Conservation (phyloP, 495 filamentous ascomycete genomes). For the Schizothecium vesticola region DNA sequence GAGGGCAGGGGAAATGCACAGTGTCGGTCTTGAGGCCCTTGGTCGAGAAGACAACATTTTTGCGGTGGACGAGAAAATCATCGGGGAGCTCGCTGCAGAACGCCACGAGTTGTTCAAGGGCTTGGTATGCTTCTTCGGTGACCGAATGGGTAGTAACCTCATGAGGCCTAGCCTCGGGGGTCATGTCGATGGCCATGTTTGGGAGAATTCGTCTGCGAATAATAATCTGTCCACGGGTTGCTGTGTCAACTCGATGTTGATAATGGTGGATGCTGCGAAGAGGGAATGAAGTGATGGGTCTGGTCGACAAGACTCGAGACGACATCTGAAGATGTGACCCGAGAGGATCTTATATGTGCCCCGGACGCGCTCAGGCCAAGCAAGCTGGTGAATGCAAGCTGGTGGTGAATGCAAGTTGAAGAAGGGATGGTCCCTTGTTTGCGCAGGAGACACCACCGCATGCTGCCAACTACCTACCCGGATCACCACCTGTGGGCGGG, state of each 20-base stretch:
- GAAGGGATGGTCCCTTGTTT: background rate
- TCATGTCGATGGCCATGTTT: conserved; percentile 7
- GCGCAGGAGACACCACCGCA: background rate
- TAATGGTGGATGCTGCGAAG: background rate
- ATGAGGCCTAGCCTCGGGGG: background rate
- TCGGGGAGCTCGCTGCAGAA: conserved; percentile 24
- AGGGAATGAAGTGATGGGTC: background rate
- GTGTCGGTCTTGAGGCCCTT: conserved; percentile 27
- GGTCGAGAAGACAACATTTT: conserved; percentile 27
- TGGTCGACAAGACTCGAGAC: background rate
- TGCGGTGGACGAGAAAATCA: conserved; percentile 24
- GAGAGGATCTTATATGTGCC: background rate
- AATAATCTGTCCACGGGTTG: background rate
- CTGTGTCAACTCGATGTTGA: background rate
- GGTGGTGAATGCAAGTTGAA: background rate
- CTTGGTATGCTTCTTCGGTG: conserved; percentile 22
- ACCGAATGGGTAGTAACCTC: conserved; percentile 19
- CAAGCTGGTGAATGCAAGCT: background rate
- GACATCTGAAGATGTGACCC: background rate
- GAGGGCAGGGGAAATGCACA: conserved; percentile 55
- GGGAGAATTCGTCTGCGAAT: background rate
- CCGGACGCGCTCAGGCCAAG: background rate
- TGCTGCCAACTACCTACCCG: background rate
- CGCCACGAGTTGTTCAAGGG: conserved; percentile 23
- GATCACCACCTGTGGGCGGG: background rate